phyloP scores from a whole-genome alignment of 306 rosid genomes.

The Potentilla sterilis region DNA sequence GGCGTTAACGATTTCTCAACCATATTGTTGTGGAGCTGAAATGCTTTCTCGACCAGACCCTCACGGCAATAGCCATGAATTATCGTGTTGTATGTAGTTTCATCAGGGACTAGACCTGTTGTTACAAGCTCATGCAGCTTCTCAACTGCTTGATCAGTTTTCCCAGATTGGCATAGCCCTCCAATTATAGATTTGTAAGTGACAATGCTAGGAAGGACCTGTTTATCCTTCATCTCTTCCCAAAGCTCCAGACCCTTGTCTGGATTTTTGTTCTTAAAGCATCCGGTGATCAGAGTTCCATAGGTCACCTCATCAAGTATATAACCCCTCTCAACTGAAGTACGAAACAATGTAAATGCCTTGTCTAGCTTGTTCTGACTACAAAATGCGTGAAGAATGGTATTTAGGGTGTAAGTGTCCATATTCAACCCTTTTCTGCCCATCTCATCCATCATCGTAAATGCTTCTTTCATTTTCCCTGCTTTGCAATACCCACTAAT shows the following conservation, averaged over 20 bases:
- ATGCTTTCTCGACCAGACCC: constrained; percentile 72
- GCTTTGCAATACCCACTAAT: constrained; percentile 64
- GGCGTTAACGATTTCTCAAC: constrained; percentile 65
- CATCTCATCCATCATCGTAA: constrained; percentile 74
- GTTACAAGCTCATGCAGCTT: constrained; percentile 70
- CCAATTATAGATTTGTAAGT: constrained; percentile 70
- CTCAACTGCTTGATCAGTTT: constrained; percentile 65
- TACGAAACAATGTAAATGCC: constrained; percentile 51
- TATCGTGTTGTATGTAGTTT: constrained; percentile 65
- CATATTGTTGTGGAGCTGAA: constrained; percentile 80
- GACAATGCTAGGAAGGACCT: constrained; percentile 56
- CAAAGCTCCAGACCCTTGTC: constrained; percentile 67
- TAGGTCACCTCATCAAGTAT: constrained; percentile 76
- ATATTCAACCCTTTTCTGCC: constrained; percentile 55
- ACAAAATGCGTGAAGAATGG: constrained; percentile 55
- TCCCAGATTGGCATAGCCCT: constrained; percentile 63
- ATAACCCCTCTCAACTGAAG: constrained; percentile 69
- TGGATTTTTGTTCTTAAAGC: constrained; percentile 53
- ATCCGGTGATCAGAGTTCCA: constrained; percentile 82
- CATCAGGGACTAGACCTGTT: constrained; percentile 70
- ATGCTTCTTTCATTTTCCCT: constrained; percentile 64
- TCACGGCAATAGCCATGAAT: constrained; percentile 77
- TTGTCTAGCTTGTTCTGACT: constrained; percentile 60
- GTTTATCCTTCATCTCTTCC: constrained; percentile 71
- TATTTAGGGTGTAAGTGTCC: constrained; percentile 66